Evolutionary conservation across 1,284 basidiomycete species (phyloP).

Genomic region (Puccinia coronata): DNA sequence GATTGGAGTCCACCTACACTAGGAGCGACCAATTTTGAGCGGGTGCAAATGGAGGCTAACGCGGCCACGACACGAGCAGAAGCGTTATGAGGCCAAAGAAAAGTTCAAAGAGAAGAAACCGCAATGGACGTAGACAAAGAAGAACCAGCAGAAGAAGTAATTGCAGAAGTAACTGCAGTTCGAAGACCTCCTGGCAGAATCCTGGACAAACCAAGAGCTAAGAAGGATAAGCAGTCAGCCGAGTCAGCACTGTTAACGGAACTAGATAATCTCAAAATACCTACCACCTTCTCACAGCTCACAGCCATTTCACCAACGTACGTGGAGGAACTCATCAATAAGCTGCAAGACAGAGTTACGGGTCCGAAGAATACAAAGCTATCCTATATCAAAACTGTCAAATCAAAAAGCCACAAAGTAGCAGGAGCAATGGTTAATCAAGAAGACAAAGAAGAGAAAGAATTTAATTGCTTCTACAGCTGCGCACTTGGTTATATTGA

Average conservation of each 20-base stretch:
- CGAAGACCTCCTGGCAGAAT: no score
- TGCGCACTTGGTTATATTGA: constrained; percentile 1
- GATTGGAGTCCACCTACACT: no score
- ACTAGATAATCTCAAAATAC: background rate
- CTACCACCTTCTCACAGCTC: constrained; percentile 1
- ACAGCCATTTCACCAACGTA: background rate
- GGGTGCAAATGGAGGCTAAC: no score
- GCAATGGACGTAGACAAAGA: no score
- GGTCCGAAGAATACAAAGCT: background rate
- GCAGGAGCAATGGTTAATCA: background rate
- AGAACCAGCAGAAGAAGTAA: no score
- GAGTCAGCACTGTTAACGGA: background rate
- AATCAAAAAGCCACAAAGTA: background rate
- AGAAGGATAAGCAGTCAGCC: no score
- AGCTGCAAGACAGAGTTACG: background rate
- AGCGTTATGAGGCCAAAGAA: no score
- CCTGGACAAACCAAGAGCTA: no score
- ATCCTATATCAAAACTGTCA: background rate
- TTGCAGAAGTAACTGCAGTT: no score
- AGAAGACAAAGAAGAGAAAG: background rate
- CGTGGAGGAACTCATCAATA: background rate
- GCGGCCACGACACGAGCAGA: no score
- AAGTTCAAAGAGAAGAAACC: no score
- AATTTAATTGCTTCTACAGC: background rate
- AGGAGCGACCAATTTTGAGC: no score